phyloP scores from a whole-genome alignment of 2,329 filamentous ascomycete genomes.

The Aspergillus quadrilineatus region DNA sequence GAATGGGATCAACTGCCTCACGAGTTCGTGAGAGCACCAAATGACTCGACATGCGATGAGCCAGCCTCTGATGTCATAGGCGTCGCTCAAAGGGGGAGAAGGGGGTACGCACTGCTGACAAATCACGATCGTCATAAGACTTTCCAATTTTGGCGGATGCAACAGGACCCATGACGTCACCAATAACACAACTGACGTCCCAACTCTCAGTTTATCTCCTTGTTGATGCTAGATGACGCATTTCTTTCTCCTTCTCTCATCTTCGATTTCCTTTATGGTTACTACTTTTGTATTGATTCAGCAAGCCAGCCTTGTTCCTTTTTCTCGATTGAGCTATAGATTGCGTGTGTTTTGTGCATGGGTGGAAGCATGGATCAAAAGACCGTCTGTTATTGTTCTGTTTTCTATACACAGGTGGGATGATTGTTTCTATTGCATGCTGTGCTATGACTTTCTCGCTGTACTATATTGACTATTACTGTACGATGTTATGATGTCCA shows the following conservation, averaged over 20 bases:
- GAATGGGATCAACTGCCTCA: slow-evolving; percentile 12
- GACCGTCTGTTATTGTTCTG: not conserved
- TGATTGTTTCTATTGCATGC: not conserved
- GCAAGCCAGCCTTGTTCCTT: slow-evolving; percentile 16
- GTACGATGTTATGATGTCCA: slow-evolving; percentile 10
- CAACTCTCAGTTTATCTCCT: not conserved
- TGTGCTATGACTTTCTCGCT: not conserved
- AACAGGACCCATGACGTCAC: slow-evolving; percentile 24
- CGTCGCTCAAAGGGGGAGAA: slow-evolving; percentile 13
- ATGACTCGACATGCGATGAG: slow-evolving; percentile 22
- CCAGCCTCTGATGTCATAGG: slow-evolving; percentile 26
- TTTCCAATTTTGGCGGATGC: slow-evolving; percentile 16
- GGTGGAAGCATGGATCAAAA: slow-evolving; percentile 6
- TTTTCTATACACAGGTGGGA: slow-evolving; percentile 4
- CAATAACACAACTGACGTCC: slow-evolving; percentile 12
- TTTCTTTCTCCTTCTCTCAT: slow-evolving; percentile 6
- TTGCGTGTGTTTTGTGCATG: slow-evolving; percentile 13
- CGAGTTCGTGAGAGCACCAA: slow-evolving; percentile 1
- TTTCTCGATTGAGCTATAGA: slow-evolving; percentile 18
- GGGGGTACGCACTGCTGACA: slow-evolving; percentile 15
- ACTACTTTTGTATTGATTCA: slow-evolving; percentile 10
- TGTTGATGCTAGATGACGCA: slow-evolving; percentile 16
- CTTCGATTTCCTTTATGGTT: slow-evolving; percentile 6
- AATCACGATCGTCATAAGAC: slow-evolving; percentile 20
- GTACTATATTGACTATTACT: slow-evolving; percentile 4